Conservation (phyloP, 2,329 filamentous ascomycete genomes). For the Pyricularia pennisetigena region DNA sequence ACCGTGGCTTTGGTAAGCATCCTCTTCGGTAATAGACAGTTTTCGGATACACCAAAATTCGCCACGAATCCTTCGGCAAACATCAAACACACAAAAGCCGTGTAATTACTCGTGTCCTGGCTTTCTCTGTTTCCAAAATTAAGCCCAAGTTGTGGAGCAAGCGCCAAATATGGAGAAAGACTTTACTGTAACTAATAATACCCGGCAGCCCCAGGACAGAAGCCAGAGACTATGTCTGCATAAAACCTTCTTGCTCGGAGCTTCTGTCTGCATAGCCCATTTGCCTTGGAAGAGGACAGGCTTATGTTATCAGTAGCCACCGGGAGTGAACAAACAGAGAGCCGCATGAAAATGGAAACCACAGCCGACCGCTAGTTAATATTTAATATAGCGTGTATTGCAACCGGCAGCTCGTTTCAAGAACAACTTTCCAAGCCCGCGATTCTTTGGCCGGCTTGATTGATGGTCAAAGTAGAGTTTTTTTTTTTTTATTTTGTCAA, state of each 20-base stretch:
- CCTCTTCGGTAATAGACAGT: no score
- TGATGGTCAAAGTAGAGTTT: background rate
- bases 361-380: background rate
- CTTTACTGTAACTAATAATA: background rate
- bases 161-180: background rate
- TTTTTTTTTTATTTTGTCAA: no score
- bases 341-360: background rate
- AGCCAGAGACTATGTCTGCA: background rate
- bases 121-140: background rate
- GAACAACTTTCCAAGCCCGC: background rate
- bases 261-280: background rate
- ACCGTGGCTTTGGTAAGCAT: no score
- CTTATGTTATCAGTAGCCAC: background rate
- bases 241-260: background rate
- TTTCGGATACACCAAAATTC: no score
- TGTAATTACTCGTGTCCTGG: background rate
- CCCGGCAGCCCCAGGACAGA: background rate
- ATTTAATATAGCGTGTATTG: background rate
- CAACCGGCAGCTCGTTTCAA: background rate
- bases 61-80: no score
- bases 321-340: background rate
- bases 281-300: background rate
- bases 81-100: no score
- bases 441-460: background rate
- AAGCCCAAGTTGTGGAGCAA: background rate